These are phyloP conservation scores for Rosa rugosa DNA, from an alignment of 306 rosid genomes.

Conservation along the genomic window DNA sequence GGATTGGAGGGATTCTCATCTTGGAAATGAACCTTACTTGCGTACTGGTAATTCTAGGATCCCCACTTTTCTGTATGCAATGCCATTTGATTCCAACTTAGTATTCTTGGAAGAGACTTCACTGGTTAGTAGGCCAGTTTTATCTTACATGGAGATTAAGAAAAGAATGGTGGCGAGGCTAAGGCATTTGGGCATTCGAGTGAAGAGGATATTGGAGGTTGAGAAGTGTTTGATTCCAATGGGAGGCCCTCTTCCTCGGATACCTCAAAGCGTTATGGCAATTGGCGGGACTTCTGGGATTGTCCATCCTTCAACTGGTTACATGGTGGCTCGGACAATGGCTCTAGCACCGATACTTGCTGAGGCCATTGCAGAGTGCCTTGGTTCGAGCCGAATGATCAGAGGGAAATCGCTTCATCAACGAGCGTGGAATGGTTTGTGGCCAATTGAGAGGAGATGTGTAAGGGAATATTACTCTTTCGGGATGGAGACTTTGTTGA, in stretches of 20 bases:
- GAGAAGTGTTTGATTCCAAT: constrained; percentile 94
- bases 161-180: constrained; percentile 81
- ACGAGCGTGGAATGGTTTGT: constrained; percentile 67
- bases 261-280: constrained; percentile 71
- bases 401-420: constrained; percentile 59
- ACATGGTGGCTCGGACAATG: constrained; percentile 76
- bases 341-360: constrained; percentile 55
- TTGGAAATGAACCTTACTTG: constrained; percentile 66
- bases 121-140: constrained; percentile 67
- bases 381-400: constrained; percentile 79
- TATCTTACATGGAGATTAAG: constrained; percentile 62
- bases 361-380: constrained; percentile 56
- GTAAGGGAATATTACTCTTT: constrained; percentile 67
- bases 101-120: constrained; percentile 86
- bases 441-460: constrained; percentile 66
- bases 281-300: constrained; percentile 76
- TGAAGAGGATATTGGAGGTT: constrained; percentile 59
- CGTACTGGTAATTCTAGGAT: constrained; percentile 47
- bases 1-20: constrained; percentile 80
- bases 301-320: constrained; percentile 89
- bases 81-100: constrained; percentile 76
- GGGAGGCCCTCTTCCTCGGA: constrained; percentile 83
- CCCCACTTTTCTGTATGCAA: constrained; percentile 87
- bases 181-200: constrained; percentile 75
- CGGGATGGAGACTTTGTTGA: constrained; percentile 88